These are phyloP conservation scores for Penicillium brevicompactum DNA, from an alignment of 2,329 filamentous ascomycete species.

Conservation along the genomic window DNA sequence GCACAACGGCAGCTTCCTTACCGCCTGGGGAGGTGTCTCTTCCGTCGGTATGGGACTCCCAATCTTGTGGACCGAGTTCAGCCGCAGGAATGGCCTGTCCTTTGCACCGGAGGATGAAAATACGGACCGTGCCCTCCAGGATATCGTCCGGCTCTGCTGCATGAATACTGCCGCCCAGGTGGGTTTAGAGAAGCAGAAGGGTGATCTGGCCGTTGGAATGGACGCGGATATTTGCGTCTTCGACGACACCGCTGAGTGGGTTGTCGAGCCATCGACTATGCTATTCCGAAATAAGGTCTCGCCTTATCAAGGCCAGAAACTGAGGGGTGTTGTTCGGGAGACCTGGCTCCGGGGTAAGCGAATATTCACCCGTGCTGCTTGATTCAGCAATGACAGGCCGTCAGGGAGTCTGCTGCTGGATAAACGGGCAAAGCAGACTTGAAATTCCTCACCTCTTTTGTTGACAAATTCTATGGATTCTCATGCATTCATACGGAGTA, in stretches of 20 bases:
- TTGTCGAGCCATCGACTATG: constrained; percentile 76
- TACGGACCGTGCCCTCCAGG: constrained; percentile 62
- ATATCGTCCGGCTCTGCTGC: constrained; percentile 84
- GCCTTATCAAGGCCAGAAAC: constrained; percentile 79
- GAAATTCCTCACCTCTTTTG: too few relatives aligned
- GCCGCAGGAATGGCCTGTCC: constrained; percentile 56
- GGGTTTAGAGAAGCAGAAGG: constrained; percentile 78
- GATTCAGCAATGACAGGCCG: too few relatives aligned
- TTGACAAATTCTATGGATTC: too few relatives aligned
- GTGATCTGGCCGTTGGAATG: constrained; percentile 76
- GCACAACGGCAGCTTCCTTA: constrained; percentile 82
- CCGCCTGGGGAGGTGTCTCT: constrained; percentile 94
- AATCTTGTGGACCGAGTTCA: constrained; percentile 80
- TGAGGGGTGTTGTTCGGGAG: constrained; percentile 77
- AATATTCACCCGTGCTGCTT: constrained; percentile 65
- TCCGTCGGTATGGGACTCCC: constrained; percentile 90
- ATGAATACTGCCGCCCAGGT: constrained; percentile 86
- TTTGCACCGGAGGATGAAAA: constrained; percentile 43
- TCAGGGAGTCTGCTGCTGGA: too few relatives aligned
- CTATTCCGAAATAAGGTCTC: constrained; percentile 92
- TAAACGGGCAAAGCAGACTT: too few relatives aligned
- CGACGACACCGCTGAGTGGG: constrained; percentile 77
- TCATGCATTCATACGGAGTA: too few relatives aligned
- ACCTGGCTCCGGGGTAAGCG: constrained; percentile 80
- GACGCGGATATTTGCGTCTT: constrained; percentile 93